Evolutionary conservation across 768 basidiomycete genomes (phyloP), one percentile per base, ranked within the genome.

Genomic region (Termitomyces sp.): DNA sequence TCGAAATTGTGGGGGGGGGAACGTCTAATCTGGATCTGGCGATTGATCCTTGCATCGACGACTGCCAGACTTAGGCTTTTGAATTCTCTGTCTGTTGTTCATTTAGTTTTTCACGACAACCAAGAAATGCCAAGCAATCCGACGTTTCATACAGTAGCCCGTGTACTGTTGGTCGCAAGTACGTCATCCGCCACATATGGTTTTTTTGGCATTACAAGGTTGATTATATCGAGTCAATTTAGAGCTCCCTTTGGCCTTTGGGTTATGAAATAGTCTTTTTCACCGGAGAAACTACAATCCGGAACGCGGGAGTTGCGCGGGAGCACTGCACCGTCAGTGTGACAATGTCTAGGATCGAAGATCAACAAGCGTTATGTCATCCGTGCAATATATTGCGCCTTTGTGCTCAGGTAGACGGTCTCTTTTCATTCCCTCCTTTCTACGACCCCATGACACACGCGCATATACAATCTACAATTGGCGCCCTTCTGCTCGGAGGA

Each of bases 401-500:
- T 34, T 16, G 18, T 1, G 5, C 22, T n/a, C 27, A 0, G 9
- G 1, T 7, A 5, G 14, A 43, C 29, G n/a, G n/a, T n/a, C n/a
- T n/a, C 16, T 12, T 16, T 29, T 39, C 18, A 5, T 32, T 10
- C 8, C 20, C 6, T 37, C 34, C 3, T 14, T 43, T 8, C 22
- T 20, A n/a, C 20, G 13, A 13, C 32, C 20, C 20, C 5, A 57
- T 57, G 56, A 24, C 31, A 3, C n/a, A 41, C 47, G 9, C 36
- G 26, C 46, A 57, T 37, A 12, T 62, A 14, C 59, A 52, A 26
- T 47, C 36, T 26, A 62, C 61, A 7, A 24, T 57, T 24, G 61
- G 61, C 27, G 61, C 61, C 16, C 31, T 60, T 1, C 42, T 62
- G 5, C 50, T 62, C 3, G 61, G 59, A 24, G 59, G 61, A 34